Evolutionary conservation across 306 rosid genomes (phyloP), one percentile per base, ranked within the genome.

Genomic region (Hylodesmum podocarpum): DNA sequence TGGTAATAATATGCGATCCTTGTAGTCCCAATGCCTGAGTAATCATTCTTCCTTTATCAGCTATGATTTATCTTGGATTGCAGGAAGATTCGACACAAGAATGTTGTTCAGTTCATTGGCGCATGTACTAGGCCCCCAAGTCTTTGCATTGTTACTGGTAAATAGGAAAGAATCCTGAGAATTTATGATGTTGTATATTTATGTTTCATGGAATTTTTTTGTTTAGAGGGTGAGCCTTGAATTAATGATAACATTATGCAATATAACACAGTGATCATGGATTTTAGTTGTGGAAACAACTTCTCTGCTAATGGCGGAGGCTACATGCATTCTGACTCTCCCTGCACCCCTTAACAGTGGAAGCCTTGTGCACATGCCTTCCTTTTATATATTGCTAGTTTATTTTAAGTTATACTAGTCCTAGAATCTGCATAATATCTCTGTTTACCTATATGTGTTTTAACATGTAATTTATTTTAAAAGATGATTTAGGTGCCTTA

Each of bases 51-150:
- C 75, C 61, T 72, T 76, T 75, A 41, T 57, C 46, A 59, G 75
- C 49, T 47, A 46, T 68, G 44, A 73, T 41, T 49, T 74, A 59
- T 79, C 72, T 66, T 82, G 43, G 57, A 70, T 86, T 80, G 82
- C 91, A 96, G 99, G 96, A 96, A 92, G 82, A 86, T 96, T 76
- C 93, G 96, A 67, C 99, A 96, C 87, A 96, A 96, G 89, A 96
- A 96, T 86, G 99, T 96, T 63, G 99, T 96, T 77, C 99, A 96
- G 83, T 96, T 96, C 86, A 89, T 96, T 7, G 99, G 99, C 37
- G 99, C 98, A 61, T 96, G 98, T 70, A 96, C 99, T 31, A 88
- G 66, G 69, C 91, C 91, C 70, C 97, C 98, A 80, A 92, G 86
- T 84, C 91, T 96, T 31, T 92, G 98, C 78, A 96, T 96, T 66